phyloP scores from a whole-genome alignment of 768 basidiomycete species.

The Peribolospora kevripleyi region DNA sequence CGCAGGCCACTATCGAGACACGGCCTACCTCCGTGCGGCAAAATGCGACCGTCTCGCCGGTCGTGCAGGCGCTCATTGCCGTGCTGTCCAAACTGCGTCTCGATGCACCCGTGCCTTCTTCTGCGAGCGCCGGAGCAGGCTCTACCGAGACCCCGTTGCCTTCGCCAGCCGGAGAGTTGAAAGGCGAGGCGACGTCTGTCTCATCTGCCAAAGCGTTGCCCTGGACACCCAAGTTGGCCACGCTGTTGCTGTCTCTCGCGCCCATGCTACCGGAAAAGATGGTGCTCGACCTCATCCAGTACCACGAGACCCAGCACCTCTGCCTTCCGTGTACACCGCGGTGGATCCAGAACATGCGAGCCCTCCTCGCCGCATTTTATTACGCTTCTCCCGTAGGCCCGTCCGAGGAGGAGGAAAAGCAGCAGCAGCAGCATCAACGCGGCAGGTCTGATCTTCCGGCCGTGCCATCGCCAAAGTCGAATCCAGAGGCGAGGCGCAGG shows the following conservation, averaged over 20 bases:
- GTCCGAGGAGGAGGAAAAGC: neutral
- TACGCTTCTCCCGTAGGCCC: neutral
- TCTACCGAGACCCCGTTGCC: too few species aligned
- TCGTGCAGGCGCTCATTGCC: too few species aligned
- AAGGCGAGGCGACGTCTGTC: too few species aligned
- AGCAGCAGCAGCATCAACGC: neutral
- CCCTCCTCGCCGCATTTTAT: constrained; percentile 9
- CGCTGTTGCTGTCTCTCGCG: neutral
- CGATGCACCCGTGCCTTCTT: too few species aligned
- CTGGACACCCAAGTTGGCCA: too few species aligned
- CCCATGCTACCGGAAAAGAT: constrained; percentile 9
- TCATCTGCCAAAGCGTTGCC: too few species aligned
- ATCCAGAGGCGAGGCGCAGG: constrained; percentile 9
- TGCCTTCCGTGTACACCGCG: constrained; percentile 17
- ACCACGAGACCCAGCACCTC: constrained; percentile 16
- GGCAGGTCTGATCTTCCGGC: neutral
- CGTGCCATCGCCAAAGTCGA: neutral
- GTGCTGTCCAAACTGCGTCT: too few species aligned
- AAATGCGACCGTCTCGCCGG: too few species aligned
- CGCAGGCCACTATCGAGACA: too few species aligned
- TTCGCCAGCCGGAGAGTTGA: too few species aligned
- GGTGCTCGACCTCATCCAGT: constrained; percentile 15
- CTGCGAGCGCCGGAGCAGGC: too few species aligned
- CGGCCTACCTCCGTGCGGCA: too few species aligned
- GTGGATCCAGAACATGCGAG: constrained; percentile 19